phyloP scores from a whole-genome alignment of 2,329 filamentous ascomycete genomes.

The Aspergillus novofumigatus region DNA sequence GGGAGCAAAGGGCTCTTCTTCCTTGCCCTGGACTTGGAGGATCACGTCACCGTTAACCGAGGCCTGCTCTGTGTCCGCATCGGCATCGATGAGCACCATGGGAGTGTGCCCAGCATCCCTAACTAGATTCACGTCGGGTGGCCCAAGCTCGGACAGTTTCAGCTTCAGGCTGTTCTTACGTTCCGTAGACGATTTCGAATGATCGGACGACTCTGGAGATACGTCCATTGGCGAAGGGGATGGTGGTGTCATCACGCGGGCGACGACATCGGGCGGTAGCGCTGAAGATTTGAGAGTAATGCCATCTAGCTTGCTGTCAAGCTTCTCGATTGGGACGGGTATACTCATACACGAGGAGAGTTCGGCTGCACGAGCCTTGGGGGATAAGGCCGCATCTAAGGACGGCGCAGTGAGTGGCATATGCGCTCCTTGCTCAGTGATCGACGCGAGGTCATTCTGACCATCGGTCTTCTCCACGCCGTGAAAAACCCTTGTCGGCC shows the following conservation, averaged over 20 bases:
- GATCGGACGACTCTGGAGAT: conserved; percentile 22
- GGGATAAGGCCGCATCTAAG: conserved; percentile 39
- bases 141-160: conserved; percentile 35
- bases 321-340: conserved; percentile 43
- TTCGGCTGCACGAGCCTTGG: conserved; percentile 32
- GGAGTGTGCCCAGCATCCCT: conserved; percentile 44
- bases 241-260: conserved; percentile 41
- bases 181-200: conserved; percentile 22
- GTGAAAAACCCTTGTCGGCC: conserved; percentile 42
- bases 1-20: conserved; percentile 30
- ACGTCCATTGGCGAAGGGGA: conserved; percentile 28
- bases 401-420: conserved; percentile 24
- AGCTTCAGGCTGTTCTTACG: conserved; percentile 30
- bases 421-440: conserved; percentile 28
- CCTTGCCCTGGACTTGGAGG: conserved; percentile 5
- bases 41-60: conserved; percentile 19
- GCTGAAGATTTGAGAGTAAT: conserved; percentile 46
- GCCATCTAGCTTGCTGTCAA: conserved; percentile 44
- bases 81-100: conserved; percentile 38
- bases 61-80: conserved; percentile 25
- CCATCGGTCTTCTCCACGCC: conserved; percentile 27
- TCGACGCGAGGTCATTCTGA: conserved; percentile 22
- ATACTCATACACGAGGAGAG: conserved; percentile 28
- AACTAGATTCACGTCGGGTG: conserved; percentile 37
- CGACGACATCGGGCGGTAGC: conserved; percentile 40